Conservation (phyloP, 1,139 yeast genomes). For the Saccharomycopsis crataegensis region DNA sequence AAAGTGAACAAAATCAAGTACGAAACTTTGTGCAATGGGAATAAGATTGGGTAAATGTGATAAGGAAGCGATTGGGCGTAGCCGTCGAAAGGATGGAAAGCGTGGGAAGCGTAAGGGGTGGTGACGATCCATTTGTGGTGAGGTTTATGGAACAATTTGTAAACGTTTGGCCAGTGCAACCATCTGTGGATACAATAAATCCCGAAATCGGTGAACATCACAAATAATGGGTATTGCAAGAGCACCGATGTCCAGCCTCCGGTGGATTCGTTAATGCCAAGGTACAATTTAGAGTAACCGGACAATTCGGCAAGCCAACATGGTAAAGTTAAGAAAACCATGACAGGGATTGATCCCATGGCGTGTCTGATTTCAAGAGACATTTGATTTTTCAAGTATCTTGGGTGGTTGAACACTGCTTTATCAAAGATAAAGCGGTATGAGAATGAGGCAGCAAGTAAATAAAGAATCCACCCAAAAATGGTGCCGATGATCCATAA, state of each 20-base stretch:
- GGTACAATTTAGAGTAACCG: slow-evolving; percentile 77
- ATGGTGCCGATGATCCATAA: slow-evolving; percentile 66
- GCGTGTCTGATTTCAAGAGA: slow-evolving; percentile 76
- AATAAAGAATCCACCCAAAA: slow-evolving; percentile 79
- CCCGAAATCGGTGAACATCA: slow-evolving; percentile 88
- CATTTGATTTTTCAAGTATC: slow-evolving; percentile 91
- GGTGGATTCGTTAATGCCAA: slow-evolving; percentile 51
- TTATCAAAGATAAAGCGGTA: slow-evolving; percentile 77
- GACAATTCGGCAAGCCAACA: slow-evolving; percentile 80
- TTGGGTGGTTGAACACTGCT: slow-evolving; percentile 88
- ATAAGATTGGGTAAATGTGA: slow-evolving; percentile 80
- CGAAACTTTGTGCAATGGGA: slow-evolving; percentile 86
- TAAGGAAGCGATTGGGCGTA: slow-evolving; percentile 88
- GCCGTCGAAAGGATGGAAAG: slow-evolving; percentile 98
- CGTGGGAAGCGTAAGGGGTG: slow-evolving; percentile 97
- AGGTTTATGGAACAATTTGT: slow-evolving; percentile 89
- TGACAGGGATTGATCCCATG: slow-evolving; percentile 69
- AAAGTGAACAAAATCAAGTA: slow-evolving; percentile 77
- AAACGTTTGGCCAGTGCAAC: slow-evolving; percentile 85
- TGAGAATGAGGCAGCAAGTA: slow-evolving; percentile 67
- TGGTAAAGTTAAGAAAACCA: slow-evolving; percentile 83
- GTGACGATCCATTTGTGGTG: slow-evolving; percentile 99
- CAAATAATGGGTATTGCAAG: slow-evolving; percentile 66
- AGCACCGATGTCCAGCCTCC: slow-evolving; percentile 64
- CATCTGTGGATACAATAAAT: slow-evolving; percentile 87